Evolutionary conservation across 2,329 filamentous ascomycete genomes (phyloP), one percentile per base, ranked within the genome.

Genomic region (Exophiala bonariae): DNA sequence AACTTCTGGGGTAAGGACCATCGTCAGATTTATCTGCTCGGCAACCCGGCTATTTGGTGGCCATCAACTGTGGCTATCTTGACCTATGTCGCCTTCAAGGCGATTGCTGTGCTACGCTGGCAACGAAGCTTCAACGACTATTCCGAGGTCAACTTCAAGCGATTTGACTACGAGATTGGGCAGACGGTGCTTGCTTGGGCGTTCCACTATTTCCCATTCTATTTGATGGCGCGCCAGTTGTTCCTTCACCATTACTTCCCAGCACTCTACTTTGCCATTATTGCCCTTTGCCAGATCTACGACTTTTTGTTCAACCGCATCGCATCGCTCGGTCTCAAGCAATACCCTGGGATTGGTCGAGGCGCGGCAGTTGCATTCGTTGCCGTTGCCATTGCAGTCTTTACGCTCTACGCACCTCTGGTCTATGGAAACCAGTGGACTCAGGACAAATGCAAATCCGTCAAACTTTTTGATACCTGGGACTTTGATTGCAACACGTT

Each of bases 201-300:
- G 38, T 86, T 99, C 69, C 93, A 99, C 72, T 99, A 96, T 76
- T 97, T 99, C 77, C 93, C 93, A 9, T 99, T 99, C 76, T 99
- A 84, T 75, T 80, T 99, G 48, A 97, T 99, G 93, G 84, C 93
- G 66, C 90, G 93, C 60, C 93, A 99, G 72, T 83, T 99, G 28
- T 99, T 99, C 79, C 77, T 99, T 53, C 93, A 99, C 70, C 93
- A 99, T 73, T 99, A 99, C 70, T 93, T 99, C 71, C 93, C 93
- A 0, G 93, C 93, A 2, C 81, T 99, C 11, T 95, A 96, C 74
- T 99, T 99, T 66, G 90, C 87, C 54, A 83, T 99, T 61, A 85
- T 97, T 58, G 84, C 87, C 7, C 79, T 96, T 47, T 93, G 86
- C 68, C 92, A 97, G 69, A 80, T 87, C 40, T 92, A 89, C 69